Evolutionary conservation across 1,284 basidiomycete species (phyloP), one percentile per base, ranked within the genome.

Genomic region (Mycena citricolor): DNA sequence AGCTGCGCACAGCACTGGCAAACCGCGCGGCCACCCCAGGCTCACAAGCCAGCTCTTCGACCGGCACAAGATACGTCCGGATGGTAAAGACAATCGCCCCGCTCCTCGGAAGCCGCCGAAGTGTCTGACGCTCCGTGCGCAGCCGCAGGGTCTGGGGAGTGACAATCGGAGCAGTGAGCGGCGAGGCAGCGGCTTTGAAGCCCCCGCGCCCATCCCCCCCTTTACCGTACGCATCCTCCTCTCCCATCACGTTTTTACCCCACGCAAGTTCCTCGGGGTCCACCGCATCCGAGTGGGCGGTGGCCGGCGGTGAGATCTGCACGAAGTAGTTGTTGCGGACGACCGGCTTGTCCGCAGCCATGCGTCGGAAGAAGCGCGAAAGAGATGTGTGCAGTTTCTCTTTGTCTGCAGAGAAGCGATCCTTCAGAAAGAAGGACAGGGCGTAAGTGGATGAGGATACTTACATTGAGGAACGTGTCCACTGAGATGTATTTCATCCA

Each of bases 21-120:
- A 90, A 60, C 24, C 88, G 68, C 35, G 74, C 82, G 0, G 83
- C 77, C 6, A 86, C 76, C 1, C 83, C 86, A 12, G 66, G 69
- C 58, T 90, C 87, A 41, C 67, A 57, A 21, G 65, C 78, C 2
- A 91, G 61, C 32, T 76, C 70, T 28, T 69, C 71, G 8, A 90
- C 61, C 5, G 76, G 76, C n/a, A 76, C 77, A 47, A 84, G 55
- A 61, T 90, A 87, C 26, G 84, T 85, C 13, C 85, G 72, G 54
- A 90, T 85, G 30, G 82, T 85, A 60, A 91, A 91, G n/a, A 85
- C 68, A 31, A 90, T 71, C 12, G 79, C 83, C 2, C 87, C 86
- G 19, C 75, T 81, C 8, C 70, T 67, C 2, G 81, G 75, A 13
- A 89, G 71, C 19, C 88, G 70, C 26, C 88, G 70, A 39, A 91